Evolutionary conservation across 305 asterid genomes (phyloP), one percentile per base, ranked within the genome.

Genomic region (Fraxinus angustifolia): DNA sequence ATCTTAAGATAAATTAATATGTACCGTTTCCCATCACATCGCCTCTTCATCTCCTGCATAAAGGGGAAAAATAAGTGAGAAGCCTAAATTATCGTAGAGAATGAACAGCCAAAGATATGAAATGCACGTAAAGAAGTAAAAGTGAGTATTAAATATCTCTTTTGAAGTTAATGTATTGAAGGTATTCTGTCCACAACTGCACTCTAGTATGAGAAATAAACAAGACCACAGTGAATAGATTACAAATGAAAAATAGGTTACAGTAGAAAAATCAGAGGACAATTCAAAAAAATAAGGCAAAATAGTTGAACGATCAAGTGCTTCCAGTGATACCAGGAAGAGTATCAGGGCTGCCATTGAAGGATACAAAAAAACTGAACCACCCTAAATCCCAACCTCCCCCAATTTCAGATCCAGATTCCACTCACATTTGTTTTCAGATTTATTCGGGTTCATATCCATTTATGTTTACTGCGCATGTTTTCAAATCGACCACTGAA

Each of bases 11-110:
- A 65, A 34, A 78, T 73, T 30, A 36, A 78, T 72, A 74, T 58
- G 78, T 78, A 95, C 98, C 98, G 91, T 87, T 93, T 95, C 62
- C 50, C 96, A 80, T 94, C 98, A 82, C 98, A 94, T 7, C 91
- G 91, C 83, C 86, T 90, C 91, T 96, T 94, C 99, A 96, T 96
- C 88, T 96, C 34, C 38, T 6, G 4, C 38, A 35, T 77, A 83
- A 76, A 85, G 78, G 42, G 73, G 73, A 56, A 85, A 45, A 53
- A 42, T 35, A 62, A 56, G 19, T 77, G 4, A 70, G n/a, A 79
- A 83, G 67, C 72, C 35, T 3, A 65, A 14, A 65, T 10, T 21
- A 26, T 23, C n/a, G n/a, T 23, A 23, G 17, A 65, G n/a, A 21
- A 67, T 84, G 80, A 82, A 68, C 65, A 67, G 45, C 76, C 70